Base-by-base conservation (phyloP, 179 eudicot species). In the Corrigiola litoralis region DNA sequence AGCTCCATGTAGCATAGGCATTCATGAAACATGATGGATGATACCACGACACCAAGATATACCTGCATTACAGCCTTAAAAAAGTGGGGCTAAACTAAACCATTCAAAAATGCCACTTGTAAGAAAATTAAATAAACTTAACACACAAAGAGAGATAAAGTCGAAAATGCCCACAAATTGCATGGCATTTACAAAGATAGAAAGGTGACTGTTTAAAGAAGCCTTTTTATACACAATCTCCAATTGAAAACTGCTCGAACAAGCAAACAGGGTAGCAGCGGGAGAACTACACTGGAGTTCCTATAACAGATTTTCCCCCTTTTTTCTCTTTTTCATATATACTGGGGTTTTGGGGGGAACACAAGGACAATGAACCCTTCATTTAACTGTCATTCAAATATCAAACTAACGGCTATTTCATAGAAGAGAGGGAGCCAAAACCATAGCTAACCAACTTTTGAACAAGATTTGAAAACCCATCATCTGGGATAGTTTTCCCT, bases 341-440 rank as follows among this genome's bases (percentile, higher is more conserved):
- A 65, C 57, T 49, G 53, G 46, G n/a, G 11, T 63, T 48, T 56
- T 27, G 58, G 65, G 57, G 61, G 61, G 62, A 52, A 20, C 59
- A 45, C 33, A 37, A 44, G 34, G 59, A 14, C 55, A 50, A 34
- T 45, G 49, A 71, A 61, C 69, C 61, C 63, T 38, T 72, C 50
- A 23, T 41, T 60, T 72, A 79, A 80, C 83, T 73, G 75, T 74
- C 78, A 72, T 76, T 76, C 71, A 74, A 80, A 80, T 80, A 53
- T 67, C 59, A 60, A 66, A 59, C 61, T 60, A 80, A 72, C 83
- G 83, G 83, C 83, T 76, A 79, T 56, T 11, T 72, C 64, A 69
- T 55, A n/a, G 18, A 52, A 66, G 71, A 68, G 70, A 60, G 76
- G 76, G 80, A 65, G 58, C 57, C 61, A 66, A 72, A 67, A 48